These are phyloP conservation scores for Talaromyces sp. DNA, from an alignment of 2,329 filamentous ascomycete genomes.

Conservation along the genomic window DNA sequence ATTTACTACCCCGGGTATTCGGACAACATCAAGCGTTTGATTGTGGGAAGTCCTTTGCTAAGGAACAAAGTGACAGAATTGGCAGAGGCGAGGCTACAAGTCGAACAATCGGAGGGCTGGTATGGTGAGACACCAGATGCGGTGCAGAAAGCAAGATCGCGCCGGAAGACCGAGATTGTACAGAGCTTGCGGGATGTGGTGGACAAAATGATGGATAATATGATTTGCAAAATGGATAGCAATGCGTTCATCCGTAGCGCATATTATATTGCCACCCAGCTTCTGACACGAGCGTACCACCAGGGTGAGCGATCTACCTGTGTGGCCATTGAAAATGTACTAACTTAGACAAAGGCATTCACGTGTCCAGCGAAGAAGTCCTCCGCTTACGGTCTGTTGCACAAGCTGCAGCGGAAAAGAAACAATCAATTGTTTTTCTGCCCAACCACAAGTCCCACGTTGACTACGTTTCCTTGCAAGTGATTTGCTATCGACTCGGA, in stretches of 20 bases:
- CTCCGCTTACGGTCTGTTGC: slow-evolving; percentile 77
- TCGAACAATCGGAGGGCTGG: slow-evolving; percentile 74
- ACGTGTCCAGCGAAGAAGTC: slow-evolving; percentile 93
- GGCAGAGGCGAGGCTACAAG: slow-evolving; percentile 67
- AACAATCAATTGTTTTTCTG: slow-evolving; percentile 93
- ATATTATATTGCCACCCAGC: slow-evolving; percentile 83
- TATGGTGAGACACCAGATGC: slow-evolving; percentile 45
- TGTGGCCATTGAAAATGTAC: neutral
- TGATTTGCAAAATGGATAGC: slow-evolving; percentile 99
- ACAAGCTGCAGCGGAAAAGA: slow-evolving; percentile 75
- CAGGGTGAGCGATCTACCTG: slow-evolving; percentile 58
- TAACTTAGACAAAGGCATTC: slow-evolving; percentile 58
- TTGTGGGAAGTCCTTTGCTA: slow-evolving; percentile 73
- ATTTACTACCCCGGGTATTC: slow-evolving; percentile 91
- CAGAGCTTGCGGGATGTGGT: slow-evolving; percentile 73
- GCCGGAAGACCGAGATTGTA: slow-evolving; percentile 59
- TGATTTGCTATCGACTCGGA: slow-evolving; percentile 92
- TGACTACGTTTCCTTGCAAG: slow-evolving; percentile 89
- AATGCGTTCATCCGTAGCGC: slow-evolving; percentile 87
- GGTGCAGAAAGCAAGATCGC: slow-evolving; percentile 29
- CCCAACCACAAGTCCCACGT: slow-evolving; percentile 94
- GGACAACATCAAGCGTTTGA: slow-evolving; percentile 78
- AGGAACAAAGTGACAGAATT: slow-evolving; percentile 71
- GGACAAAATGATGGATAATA: slow-evolving; percentile 81
- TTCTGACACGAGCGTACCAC: slow-evolving; percentile 89